phyloP scores from a whole-genome alignment of 2,329 filamentous ascomycete species.

The Aspergillus novoparasiticus region DNA sequence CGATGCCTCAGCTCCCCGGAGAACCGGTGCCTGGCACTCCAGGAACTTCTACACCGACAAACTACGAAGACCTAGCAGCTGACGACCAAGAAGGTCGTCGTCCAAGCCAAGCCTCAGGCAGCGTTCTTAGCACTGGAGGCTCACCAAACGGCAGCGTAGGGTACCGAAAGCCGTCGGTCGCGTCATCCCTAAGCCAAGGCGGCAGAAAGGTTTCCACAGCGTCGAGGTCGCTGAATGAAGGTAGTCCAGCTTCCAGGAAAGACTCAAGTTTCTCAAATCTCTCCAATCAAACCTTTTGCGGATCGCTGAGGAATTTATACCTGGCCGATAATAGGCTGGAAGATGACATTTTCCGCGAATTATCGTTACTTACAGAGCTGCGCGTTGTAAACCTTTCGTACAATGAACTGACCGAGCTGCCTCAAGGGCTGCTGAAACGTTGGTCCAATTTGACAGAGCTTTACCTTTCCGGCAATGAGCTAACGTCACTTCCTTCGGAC shows the following conservation, averaged over 20 bases:
- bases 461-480: constrained; percentile 91
- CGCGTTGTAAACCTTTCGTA: constrained; percentile 91
- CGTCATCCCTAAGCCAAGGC: constrained; percentile 76
- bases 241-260: constrained; percentile 68
- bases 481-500: constrained; percentile 88
- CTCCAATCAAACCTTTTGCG: constrained; percentile 82
- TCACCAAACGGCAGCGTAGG: constrained; percentile 61
- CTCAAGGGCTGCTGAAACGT: constrained; percentile 80
- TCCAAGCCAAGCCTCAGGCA: constrained; percentile 82
- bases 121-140: constrained; percentile 72
- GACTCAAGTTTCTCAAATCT: constrained; percentile 84
- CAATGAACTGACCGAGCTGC: constrained; percentile 91
- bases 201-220: constrained; percentile 84
- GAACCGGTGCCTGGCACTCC: constrained; percentile 46
- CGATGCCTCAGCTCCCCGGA: constrained; percentile 67
- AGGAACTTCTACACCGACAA: constrained; percentile 64
- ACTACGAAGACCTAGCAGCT: constrained; percentile 74
- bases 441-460: constrained; percentile 91
- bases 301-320: constrained; percentile 79
- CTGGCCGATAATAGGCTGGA: constrained; percentile 92
- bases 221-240: constrained; percentile 65
- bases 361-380: constrained; percentile 79
- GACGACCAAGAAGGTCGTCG: constrained; percentile 68
- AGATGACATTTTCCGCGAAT: constrained; percentile 92
- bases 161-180: constrained; percentile 76